Percentiles rank a stretch among this genome's conserved stretches.
These are phyloP conservation scores for Saussurea involucrata DNA, from an alignment of 129 eudicot species.

Conservation along the genomic window DNA sequence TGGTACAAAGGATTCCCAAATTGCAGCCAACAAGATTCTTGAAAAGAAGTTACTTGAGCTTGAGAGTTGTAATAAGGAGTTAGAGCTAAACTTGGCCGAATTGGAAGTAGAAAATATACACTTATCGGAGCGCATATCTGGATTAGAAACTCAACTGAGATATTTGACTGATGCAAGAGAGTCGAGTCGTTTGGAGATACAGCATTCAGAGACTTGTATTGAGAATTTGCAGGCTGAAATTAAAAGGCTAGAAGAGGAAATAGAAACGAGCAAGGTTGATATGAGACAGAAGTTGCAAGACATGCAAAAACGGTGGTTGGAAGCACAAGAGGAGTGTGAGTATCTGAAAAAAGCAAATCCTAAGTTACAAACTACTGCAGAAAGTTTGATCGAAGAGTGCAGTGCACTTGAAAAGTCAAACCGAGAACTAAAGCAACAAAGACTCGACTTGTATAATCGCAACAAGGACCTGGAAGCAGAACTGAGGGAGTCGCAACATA, in stretches of 20 bases:
- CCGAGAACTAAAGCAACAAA: constrained; percentile 60
- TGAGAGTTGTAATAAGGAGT: constrained; percentile 50
- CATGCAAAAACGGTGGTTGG: constrained; percentile 64
- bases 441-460: constrained; percentile 42
- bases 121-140: constrained; percentile 63
- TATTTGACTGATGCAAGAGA: constrained; percentile 64
- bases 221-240: constrained; percentile 43
- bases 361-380: constrained; percentile 56
- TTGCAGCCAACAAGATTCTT: constrained; percentile 43
- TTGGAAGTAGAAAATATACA: constrained; percentile 62
- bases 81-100: constrained; percentile 44
- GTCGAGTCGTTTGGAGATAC: constrained; percentile 51
- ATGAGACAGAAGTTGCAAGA: constrained; percentile 50
- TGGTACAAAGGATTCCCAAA: constrained; percentile 38
- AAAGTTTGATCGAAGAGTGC: constrained; percentile 67
- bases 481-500: constrained; percentile 38
- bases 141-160: constrained; percentile 69
- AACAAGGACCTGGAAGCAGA: constrained; percentile 46
- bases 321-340: constrained; percentile 71
- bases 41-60: constrained; percentile 48
- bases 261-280: constrained; percentile 45
- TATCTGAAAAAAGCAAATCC: constrained; percentile 59
- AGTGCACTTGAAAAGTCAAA: constrained; percentile 55
- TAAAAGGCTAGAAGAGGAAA: constrained; percentile 40
- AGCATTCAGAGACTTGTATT: constrained; percentile 48